These are phyloP conservation scores for Globisporangium rhizosaccharum DNA, from an alignment of 352 stramenopile genomes.

Conservation along the genomic window DNA sequence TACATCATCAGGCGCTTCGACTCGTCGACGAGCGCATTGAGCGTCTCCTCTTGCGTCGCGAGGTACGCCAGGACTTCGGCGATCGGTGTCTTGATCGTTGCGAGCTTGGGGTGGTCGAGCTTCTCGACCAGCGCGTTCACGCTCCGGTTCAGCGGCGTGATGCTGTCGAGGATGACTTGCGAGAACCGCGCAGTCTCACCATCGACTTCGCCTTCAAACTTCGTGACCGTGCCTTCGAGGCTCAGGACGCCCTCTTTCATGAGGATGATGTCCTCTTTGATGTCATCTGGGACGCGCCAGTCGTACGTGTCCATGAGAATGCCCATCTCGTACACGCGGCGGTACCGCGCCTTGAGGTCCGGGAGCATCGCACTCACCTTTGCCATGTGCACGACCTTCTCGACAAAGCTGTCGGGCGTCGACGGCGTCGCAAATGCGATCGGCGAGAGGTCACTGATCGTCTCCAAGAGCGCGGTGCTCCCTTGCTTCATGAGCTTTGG, in stretches of 20 bases:
- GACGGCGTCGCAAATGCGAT: slow-evolving; percentile 67
- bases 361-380: slow-evolving; percentile 57
- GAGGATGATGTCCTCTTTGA: slow-evolving; percentile 92
- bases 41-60: slow-evolving; percentile 55
- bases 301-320: slow-evolving; percentile 90
- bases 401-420: slow-evolving; percentile 74
- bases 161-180: slow-evolving; percentile 86
- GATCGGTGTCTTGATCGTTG: slow-evolving; percentile 70
- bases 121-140: slow-evolving; percentile 74
- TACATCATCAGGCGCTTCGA: slow-evolving; percentile 86
- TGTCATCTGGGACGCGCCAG: slow-evolving; percentile 88
- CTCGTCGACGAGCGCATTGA: slow-evolving; percentile 74
- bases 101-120: slow-evolving; percentile 75
- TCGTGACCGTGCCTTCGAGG: slow-evolving; percentile 85
- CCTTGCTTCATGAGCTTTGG: slow-evolving; percentile 89
- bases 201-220: slow-evolving; percentile 89
- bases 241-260: slow-evolving; percentile 91
- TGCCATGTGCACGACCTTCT: slow-evolving; percentile 87
- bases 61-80: slow-evolving; percentile 73
- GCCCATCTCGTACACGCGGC: slow-evolving; percentile 82
- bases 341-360: slow-evolving; percentile 64
- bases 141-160: slow-evolving; percentile 67
- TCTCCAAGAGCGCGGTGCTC: slow-evolving; percentile 73
- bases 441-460: slow-evolving; percentile 81
- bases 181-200: slow-evolving; percentile 90